Percentiles rank a stretch among this genome's conserved stretches.
These are phyloP conservation scores for Boletellus emodensis DNA, from an alignment of 768 basidiomycete species.

Conservation along the genomic window DNA sequence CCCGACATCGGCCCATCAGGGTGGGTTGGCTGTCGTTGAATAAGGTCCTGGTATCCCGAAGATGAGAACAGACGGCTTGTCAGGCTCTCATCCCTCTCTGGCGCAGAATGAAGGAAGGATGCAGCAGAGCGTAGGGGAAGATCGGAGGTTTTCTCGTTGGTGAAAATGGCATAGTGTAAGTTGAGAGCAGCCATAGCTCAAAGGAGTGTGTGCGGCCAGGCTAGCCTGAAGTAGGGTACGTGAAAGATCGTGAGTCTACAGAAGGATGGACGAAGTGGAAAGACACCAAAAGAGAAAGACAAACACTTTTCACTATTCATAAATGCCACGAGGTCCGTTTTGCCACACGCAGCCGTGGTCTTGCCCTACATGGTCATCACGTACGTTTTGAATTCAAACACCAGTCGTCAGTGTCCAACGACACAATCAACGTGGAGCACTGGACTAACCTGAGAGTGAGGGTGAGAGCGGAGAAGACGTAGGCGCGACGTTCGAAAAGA, in stretches of 20 bases:
- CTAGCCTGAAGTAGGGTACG: slow-evolving; percentile 4
- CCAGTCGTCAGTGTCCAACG: not conserved
- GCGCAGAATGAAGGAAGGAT: slow-evolving; percentile 16
- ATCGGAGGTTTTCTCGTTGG: slow-evolving; percentile 28
- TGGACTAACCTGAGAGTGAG: slow-evolving; percentile 11
- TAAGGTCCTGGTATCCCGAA: slow-evolving; percentile 35
- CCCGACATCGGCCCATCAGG: slow-evolving; percentile 33
- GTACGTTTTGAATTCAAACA: slow-evolving; percentile 1
- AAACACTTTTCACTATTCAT: slow-evolving; percentile 11
- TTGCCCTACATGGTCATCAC: slow-evolving; percentile 10
- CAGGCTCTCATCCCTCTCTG: slow-evolving; percentile 15
- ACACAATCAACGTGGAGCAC: not conserved
- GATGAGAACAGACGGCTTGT: slow-evolving; percentile 17
- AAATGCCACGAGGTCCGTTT: slow-evolving; percentile 10
- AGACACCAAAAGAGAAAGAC: slow-evolving; percentile 11
- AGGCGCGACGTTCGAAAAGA: slow-evolving; percentile 3
- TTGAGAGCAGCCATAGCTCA: slow-evolving; percentile 55
- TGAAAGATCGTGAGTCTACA: slow-evolving; percentile 14
- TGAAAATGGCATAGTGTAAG: slow-evolving; percentile 52
- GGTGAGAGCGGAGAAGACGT: not conserved
- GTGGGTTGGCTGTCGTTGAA: slow-evolving; percentile 41
- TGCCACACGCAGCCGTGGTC: not conserved
- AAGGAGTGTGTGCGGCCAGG: slow-evolving; percentile 14
- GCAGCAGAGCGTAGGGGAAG: slow-evolving; percentile 18
- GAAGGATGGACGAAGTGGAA: slow-evolving; percentile 2